Evolutionary conservation across 2,329 filamentous ascomycete genomes (phyloP).

Genomic region (Fusarium keratoplasticum): DNA sequence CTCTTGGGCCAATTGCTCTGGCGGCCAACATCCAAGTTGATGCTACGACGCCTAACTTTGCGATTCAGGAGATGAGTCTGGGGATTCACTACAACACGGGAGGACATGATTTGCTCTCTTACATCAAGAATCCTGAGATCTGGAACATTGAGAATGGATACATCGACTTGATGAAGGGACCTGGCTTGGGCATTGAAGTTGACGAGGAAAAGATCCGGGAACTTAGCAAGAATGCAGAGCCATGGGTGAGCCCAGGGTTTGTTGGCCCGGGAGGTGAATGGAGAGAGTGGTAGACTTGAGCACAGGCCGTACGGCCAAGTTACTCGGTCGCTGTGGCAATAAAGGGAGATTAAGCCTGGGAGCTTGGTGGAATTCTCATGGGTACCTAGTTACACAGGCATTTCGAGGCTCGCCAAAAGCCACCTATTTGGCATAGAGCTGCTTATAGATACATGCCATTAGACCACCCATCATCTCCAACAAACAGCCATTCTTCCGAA

Average conservation of each 20-base stretch:
- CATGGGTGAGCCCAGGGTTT: conserved; percentile 63
- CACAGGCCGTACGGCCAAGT: not conserved
- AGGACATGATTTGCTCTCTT: conserved; percentile 73
- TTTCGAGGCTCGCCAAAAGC: not conserved
- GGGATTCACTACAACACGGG: conserved; percentile 84
- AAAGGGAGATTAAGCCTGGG: not conserved
- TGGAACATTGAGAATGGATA: conserved; percentile 76
- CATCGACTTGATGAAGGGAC: conserved; percentile 68
- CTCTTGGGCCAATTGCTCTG: conserved; percentile 77
- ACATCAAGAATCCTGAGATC: conserved; percentile 72
- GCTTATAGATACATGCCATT: not conserved
- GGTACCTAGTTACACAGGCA: not conserved
- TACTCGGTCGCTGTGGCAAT: not conserved
- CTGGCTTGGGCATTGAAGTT: conserved; percentile 76
- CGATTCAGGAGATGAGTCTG: conserved; percentile 82
- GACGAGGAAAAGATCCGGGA: conserved; percentile 76
- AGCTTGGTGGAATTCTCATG: not conserved
- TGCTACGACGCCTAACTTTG: conserved; percentile 71
- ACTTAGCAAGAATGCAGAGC: conserved; percentile 66
- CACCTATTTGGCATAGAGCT: not conserved
- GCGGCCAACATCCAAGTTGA: conserved; percentile 78
- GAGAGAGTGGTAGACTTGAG: conserved; percentile 10
- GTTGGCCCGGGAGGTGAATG: conserved; percentile 10
- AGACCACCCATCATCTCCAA: not conserved
- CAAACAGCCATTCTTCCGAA: not conserved